A percentile compares a stretch with the other conserved stretches of the same genome.
phyloP scores from a whole-genome alignment of 495 filamentous ascomycete species.

The Hyaloscypha finlandica region DNA sequence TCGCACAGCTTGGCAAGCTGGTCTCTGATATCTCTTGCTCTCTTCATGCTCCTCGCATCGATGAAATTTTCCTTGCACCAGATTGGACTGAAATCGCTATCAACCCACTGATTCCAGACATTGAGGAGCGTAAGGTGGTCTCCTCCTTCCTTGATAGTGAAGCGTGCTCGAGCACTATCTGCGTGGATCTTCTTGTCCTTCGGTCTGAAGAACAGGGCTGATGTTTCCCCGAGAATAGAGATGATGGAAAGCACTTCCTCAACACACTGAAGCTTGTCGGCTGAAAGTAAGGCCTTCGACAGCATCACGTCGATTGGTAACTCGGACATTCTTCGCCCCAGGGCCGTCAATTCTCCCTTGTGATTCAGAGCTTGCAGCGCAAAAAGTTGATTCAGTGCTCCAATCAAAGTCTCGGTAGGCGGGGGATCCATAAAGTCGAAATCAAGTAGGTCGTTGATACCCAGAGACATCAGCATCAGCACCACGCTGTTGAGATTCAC shows the following conservation, averaged over 20 bases:
- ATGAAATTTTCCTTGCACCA: constrained; percentile 96
- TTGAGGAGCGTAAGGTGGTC: constrained; percentile 92
- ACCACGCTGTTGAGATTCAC: constrained; percentile 85
- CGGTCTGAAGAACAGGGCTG: constrained; percentile 89
- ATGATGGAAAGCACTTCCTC: constrained; percentile 95
- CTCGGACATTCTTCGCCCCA: constrained; percentile 94
- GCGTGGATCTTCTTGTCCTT: constrained; percentile 98
- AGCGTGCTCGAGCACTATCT: constrained; percentile 87
- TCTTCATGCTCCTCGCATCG: constrained; percentile 81
- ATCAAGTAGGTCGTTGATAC: constrained; percentile 90
- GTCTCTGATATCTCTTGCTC: constrained; percentile 90
- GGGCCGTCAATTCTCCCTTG: constrained; percentile 85
- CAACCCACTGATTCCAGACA: constrained; percentile 97
- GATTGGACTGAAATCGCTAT: constrained; percentile 83
- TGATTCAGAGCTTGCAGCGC: constrained; percentile 89
- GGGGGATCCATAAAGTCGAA: constrained; percentile 98
- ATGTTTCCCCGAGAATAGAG: constrained; percentile 88
- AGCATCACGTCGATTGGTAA: constrained; percentile 95
- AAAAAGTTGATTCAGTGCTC: constrained; percentile 89
- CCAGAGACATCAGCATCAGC: constrained; percentile 83
- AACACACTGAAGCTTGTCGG: constrained; percentile 85
- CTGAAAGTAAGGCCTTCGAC: constrained; percentile 87
- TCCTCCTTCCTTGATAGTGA: constrained; percentile 90
- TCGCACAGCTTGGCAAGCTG: constrained; percentile 95
- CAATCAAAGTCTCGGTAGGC: constrained; percentile 86